Evolutionary conservation across 176 grass and related monocot genomes (phyloP).

Genomic region (Juncus inflexus): DNA sequence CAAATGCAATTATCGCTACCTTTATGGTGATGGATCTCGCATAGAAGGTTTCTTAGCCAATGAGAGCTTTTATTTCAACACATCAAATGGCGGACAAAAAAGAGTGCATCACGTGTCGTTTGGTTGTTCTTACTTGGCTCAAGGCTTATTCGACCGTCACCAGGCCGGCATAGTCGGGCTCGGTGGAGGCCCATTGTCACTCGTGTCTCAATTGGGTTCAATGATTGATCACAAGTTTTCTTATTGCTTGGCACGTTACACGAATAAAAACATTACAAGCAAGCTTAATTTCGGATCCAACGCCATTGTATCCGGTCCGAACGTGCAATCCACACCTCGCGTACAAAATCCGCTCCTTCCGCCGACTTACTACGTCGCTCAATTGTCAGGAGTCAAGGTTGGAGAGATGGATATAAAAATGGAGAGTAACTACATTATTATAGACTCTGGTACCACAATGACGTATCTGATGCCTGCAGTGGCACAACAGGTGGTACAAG

Average conservation of each 20-base stretch:
- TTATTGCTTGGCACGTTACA: conserved; percentile 17
- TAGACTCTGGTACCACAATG: conserved; percentile 20
- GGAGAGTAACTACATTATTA: neutral
- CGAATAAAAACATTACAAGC: neutral
- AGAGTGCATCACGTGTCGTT: conserved; percentile 3
- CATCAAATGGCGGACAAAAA: neutral
- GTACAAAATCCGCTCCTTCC: neutral
- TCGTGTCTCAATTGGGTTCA: conserved; percentile 20
- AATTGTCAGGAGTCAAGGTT: conserved; percentile 4
- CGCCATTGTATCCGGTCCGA: neutral
- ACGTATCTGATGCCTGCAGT: neutral
- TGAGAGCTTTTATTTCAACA: conserved; percentile 12
- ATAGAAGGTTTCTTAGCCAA: conserved; percentile 13
- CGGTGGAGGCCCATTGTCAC: conserved; percentile 19
- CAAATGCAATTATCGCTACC: neutral
- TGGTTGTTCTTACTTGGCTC: conserved; percentile 13
- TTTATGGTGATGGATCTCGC: conserved; percentile 2
- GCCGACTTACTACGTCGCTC: neutral
- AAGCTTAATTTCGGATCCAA: conserved; percentile 16
- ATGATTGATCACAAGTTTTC: conserved; percentile 17
- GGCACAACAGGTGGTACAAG: neutral
- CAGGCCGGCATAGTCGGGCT: conserved; percentile 4
- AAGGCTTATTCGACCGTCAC: conserved; percentile 1
- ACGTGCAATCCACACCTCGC: neutral
- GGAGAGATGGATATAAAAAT: conserved; percentile 6